phyloP scores from a whole-genome alignment of 352 stramenopile genomes.

The Pythium phragmiticola region DNA sequence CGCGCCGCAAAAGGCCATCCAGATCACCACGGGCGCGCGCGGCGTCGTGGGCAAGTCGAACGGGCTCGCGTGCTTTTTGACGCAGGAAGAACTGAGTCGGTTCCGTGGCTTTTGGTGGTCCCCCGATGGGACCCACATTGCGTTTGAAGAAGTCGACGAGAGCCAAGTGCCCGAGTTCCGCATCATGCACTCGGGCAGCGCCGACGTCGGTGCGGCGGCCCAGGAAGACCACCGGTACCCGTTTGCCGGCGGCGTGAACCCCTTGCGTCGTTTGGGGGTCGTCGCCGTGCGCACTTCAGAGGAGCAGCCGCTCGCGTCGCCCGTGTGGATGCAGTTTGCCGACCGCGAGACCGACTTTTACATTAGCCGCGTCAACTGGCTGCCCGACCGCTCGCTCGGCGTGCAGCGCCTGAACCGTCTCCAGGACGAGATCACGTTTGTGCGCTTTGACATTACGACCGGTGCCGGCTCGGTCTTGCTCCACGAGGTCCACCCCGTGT shows the following conservation, averaged over 20 bases:
- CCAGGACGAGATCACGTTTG: constrained; percentile 67
- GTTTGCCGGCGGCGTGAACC: constrained; percentile 94
- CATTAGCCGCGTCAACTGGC: constrained; percentile 93
- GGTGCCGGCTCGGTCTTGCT: constrained; percentile 77
- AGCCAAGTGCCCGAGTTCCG: constrained; percentile 91
- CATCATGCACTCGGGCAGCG: constrained; percentile 93
- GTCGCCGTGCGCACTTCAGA: constrained; percentile 37
- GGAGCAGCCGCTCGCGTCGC: constrained; percentile 32
- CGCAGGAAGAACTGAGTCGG: constrained; percentile 96
- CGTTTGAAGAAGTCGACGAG: constrained; percentile 94
- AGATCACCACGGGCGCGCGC: constrained; percentile 78
- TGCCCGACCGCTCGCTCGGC: constrained; percentile 91
- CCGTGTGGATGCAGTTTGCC: constrained; percentile 79
- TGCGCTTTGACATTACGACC: constrained; percentile 79
- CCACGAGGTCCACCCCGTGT: constrained; percentile 88
- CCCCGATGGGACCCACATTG: constrained; percentile 78
- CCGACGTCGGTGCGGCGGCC: constrained; percentile 45
- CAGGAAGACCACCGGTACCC: constrained; percentile 89
- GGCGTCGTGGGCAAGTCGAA: constrained; percentile 79
- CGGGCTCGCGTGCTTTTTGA: constrained; percentile 96
- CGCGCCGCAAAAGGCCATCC: constrained; percentile 42
- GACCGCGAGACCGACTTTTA: constrained; percentile 79
- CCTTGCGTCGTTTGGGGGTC: constrained; percentile 84
- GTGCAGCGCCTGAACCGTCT: constrained; percentile 88
- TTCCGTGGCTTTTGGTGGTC: constrained; percentile 97